Evolutionary conservation across 768 basidiomycete species (phyloP).

Genomic region (Cystofilobasidium ferigula): DNA sequence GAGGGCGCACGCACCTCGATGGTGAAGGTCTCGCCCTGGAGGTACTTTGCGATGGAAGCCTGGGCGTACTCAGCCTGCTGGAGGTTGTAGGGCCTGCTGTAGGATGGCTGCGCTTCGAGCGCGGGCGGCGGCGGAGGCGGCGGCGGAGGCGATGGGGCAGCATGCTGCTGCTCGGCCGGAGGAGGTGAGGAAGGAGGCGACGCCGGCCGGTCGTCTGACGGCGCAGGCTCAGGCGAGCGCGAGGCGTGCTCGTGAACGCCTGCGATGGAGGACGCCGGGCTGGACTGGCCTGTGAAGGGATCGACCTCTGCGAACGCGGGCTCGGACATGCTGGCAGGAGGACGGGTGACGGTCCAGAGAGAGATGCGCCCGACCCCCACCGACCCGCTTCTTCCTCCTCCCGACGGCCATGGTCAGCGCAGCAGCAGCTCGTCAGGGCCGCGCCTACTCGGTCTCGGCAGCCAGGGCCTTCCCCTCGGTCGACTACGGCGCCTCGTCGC

Average conservation of each 20-base stretch:
- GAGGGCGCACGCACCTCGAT: slow-evolving; percentile 1
- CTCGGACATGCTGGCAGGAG: no score
- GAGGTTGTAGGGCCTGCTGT: background rate
- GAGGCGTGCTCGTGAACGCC: background rate
- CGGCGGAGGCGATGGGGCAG: background rate
- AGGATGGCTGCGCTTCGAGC: background rate
- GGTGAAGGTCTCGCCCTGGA: slow-evolving; percentile 3
- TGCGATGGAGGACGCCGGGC: background rate
- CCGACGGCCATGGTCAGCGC: background rate
- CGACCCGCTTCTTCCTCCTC: background rate
- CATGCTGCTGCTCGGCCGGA: background rate
- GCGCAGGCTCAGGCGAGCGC: background rate
- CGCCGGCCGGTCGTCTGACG: no score
- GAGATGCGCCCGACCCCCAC: background rate
- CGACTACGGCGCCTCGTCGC: background rate
- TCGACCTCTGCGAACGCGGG: background rate
- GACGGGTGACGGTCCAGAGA: no score
- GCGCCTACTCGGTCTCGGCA: slow-evolving; percentile 13
- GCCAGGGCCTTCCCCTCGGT: background rate
- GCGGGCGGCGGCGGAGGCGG: background rate
- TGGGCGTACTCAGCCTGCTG: slow-evolving; percentile 1
- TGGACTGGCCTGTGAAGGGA: slow-evolving; percentile 1
- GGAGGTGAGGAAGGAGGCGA: background rate
- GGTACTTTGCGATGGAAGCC: background rate
- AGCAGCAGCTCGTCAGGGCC: background rate